phyloP scores from a whole-genome alignment of 805 yeast genomes.

The Isabelozyma heimii region DNA sequence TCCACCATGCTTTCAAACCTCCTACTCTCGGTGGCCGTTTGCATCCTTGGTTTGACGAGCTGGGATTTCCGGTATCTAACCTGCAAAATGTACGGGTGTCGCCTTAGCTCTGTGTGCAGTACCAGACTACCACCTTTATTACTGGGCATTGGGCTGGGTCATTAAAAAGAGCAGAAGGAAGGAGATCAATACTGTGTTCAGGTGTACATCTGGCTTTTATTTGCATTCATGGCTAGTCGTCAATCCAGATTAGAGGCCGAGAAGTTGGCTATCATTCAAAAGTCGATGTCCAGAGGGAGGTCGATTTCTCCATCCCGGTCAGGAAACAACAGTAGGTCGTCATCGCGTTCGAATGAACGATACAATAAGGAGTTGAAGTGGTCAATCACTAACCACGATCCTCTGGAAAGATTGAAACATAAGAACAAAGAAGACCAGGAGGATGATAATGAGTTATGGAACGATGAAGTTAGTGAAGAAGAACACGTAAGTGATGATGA shows the following conservation, averaged over 20 bases:
- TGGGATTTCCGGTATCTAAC: not conserved
- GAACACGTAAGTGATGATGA: slow-evolving; percentile 61
- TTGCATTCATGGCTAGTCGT: slow-evolving; percentile 27
- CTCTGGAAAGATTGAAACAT: slow-evolving; percentile 58
- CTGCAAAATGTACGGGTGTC: not conserved
- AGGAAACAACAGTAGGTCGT: slow-evolving; percentile 28
- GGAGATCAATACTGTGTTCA: not conserved
- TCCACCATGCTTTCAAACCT: too few relatives aligned
- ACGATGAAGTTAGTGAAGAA: slow-evolving; percentile 49
- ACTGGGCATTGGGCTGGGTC: not conserved
- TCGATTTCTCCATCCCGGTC: slow-evolving; percentile 32
- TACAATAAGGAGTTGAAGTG: slow-evolving; percentile 48
- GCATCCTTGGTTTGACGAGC: not conserved
- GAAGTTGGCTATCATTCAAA: slow-evolving; percentile 37
- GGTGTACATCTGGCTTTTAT: not conserved
- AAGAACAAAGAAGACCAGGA: slow-evolving; percentile 6
- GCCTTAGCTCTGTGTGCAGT: not conserved
- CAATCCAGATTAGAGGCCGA: slow-evolving; percentile 41
- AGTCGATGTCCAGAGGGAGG: slow-evolving; percentile 37
- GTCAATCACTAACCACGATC: slow-evolving; percentile 72
- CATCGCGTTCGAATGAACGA: slow-evolving; percentile 35
- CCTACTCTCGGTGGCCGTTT: too few relatives aligned
- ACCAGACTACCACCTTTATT: not conserved
- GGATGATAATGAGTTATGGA: slow-evolving; percentile 15
- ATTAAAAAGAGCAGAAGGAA: not conserved